phyloP scores from a whole-genome alignment of 345 rosid genomes.

The Salix suchowensis region DNA sequence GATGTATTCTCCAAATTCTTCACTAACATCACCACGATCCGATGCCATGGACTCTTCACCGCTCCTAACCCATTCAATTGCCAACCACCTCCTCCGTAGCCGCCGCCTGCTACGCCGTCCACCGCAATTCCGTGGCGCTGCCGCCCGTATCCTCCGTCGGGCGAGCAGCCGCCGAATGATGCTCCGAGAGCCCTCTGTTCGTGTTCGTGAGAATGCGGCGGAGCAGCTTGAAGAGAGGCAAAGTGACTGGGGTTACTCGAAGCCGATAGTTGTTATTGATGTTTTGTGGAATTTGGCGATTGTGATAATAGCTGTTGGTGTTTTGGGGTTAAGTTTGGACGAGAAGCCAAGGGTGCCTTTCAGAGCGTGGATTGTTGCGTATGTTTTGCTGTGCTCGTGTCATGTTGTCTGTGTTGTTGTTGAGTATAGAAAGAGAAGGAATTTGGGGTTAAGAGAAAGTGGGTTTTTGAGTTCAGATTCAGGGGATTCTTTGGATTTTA shows the following conservation, averaged over 20 bases:
- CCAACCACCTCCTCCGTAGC: conserved; percentile 50
- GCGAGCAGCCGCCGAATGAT: conserved; percentile 75
- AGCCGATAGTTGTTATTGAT: conserved; percentile 63
- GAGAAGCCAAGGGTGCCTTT: conserved; percentile 65
- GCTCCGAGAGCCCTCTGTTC: conserved; percentile 74
- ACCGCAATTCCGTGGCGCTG: conserved; percentile 52
- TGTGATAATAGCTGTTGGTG: conserved; percentile 41
- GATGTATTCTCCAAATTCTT: conserved; percentile 38
- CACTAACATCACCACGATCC: conserved; percentile 8
- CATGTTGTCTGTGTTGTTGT: conserved; percentile 56
- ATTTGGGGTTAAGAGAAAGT: conserved; percentile 1
- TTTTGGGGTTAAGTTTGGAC: conserved; percentile 41
- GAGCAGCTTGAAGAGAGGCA: conserved; percentile 90
- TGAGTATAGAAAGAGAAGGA: conserved; percentile 48
- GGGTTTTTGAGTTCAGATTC: conserved; percentile 23
- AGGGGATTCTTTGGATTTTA: conserved; percentile 31
- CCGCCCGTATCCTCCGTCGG: conserved; percentile 65
- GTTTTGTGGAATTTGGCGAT: conserved; percentile 64
- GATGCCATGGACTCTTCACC: conserved; percentile 45
- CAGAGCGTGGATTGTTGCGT: conserved; percentile 70
- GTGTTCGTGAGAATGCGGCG: conserved; percentile 77
- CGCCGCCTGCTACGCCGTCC: conserved; percentile 52
- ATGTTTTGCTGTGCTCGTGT: conserved; percentile 58
- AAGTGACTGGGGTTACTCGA: conserved; percentile 74
- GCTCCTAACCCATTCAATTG: conserved; percentile 36